Evolutionary conservation across 331 rosid species (phyloP).

Genomic region (Cydonia oblonga): DNA sequence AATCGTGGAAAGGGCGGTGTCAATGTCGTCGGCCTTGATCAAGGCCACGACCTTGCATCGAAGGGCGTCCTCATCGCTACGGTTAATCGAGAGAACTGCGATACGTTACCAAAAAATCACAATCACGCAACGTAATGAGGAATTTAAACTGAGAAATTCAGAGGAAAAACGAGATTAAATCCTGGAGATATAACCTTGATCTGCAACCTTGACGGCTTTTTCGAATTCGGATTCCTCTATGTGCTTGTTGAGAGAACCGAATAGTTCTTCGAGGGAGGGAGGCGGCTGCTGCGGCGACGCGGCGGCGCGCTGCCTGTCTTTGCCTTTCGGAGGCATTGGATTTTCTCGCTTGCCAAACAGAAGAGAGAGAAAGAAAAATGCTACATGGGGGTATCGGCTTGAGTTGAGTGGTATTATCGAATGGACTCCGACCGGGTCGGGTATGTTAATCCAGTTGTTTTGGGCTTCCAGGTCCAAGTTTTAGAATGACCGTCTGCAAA

Average conservation of each 20-base stretch:
- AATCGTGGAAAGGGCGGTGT: conserved; percentile 53
- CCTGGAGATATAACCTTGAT: conserved; percentile 50
- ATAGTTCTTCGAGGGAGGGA: conserved; percentile 76
- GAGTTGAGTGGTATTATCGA: neutral
- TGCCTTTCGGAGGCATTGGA: conserved; percentile 77
- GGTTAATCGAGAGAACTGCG: conserved; percentile 56
- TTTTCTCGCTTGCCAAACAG: conserved; percentile 23
- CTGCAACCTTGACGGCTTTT: conserved; percentile 66
- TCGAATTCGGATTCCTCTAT: conserved; percentile 48
- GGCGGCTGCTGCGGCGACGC: conserved; percentile 51
- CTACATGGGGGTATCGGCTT: too few species aligned
- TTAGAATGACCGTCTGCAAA: neutral
- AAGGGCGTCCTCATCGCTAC: conserved; percentile 74
- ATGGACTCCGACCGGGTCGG: neutral
- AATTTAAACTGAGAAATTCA: neutral
- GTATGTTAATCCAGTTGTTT: neutral
- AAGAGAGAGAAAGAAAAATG: neutral
- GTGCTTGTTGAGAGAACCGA: conserved; percentile 57
- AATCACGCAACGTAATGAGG: neutral
- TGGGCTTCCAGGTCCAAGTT: neutral
- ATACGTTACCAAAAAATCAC: neutral
- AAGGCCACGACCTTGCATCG: conserved; percentile 79
- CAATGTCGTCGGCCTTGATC: conserved; percentile 55
- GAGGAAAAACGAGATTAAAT: neutral
- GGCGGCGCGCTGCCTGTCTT: conserved; percentile 39